phyloP scores from a whole-genome alignment of 768 basidiomycete genomes.

The Nevesoporus exiguus region DNA sequence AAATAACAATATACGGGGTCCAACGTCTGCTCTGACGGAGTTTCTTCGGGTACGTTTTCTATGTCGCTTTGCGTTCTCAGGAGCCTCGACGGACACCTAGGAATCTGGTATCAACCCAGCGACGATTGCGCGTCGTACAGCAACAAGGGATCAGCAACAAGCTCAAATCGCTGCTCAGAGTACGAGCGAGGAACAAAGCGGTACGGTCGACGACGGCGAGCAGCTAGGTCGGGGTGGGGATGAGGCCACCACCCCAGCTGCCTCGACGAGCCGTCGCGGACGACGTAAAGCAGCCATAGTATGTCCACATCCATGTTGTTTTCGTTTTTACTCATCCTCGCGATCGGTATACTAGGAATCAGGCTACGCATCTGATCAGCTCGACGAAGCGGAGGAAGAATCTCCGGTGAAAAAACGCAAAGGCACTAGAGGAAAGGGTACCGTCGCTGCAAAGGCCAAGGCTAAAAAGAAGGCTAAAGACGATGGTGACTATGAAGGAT shows the following conservation, averaged over 20 bases:
- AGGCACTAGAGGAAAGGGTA: conserved; percentile 39
- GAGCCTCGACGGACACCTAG: conserved; percentile 27
- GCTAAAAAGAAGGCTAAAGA: conserved; percentile 41
- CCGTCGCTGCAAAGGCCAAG: conserved; percentile 38
- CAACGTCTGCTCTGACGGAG: conserved; percentile 79
- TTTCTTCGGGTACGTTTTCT: conserved; percentile 59
- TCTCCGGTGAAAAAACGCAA: conserved; percentile 56
- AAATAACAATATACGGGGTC: conserved; percentile 67
- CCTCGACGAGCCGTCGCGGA: conserved; percentile 16
- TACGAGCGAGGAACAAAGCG: conserved; percentile 10
- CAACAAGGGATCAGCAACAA: conserved; percentile 28
- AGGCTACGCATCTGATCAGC: conserved; percentile 70
- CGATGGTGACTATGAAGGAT: conserved; percentile 48
- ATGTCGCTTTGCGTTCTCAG: conserved; percentile 9
- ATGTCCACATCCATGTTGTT: not conserved
- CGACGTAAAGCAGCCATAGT: conserved; percentile 11
- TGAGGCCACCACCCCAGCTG: not conserved
- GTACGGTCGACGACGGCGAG: conserved; percentile 11
- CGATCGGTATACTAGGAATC: conserved; percentile 14
- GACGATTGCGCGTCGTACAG: conserved; percentile 37
- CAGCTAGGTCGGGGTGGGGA: conserved; percentile 11
- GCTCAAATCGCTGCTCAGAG: conserved; percentile 31
- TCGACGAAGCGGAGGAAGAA: conserved; percentile 55
- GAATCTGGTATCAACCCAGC: conserved; percentile 51
- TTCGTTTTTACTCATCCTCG: not conserved